These are phyloP conservation scores for Gnetum montanum DNA, from an alignment of 75 land plant species.

Conservation along the genomic window DNA sequence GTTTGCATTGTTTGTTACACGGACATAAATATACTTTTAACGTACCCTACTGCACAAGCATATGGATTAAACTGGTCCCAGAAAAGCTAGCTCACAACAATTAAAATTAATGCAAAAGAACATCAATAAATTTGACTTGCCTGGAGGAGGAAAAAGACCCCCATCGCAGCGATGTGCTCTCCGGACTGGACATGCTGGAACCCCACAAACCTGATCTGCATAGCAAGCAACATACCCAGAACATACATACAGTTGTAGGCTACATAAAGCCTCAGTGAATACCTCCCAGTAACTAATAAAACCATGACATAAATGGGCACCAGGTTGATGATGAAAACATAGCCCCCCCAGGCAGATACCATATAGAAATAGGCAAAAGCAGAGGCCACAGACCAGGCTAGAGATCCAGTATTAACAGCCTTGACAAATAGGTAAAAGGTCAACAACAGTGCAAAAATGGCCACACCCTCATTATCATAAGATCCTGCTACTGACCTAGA, in stretches of 20 bases:
- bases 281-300: constrained; percentile 82
- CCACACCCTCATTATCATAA: constrained; percentile 95
- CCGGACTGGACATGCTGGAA: constrained; percentile 99
- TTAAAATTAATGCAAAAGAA: no score
- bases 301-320: constrained; percentile 89
- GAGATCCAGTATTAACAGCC: constrained; percentile 95
- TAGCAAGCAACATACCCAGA: constrained; percentile 97
- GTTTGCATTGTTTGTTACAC: no score
- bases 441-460: constrained; percentile 85
- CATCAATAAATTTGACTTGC: constrained; percentile 16
- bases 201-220: constrained; percentile 99
- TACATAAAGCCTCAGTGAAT: constrained; percentile 83
- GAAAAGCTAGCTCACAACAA: no score
- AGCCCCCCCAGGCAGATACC: constrained; percentile 99
- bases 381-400: constrained; percentile 88
- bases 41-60: no score
- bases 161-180: constrained; percentile 99
- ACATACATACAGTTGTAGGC: constrained; percentile 93
- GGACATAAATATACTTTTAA: no score
- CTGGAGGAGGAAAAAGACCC: constrained; percentile 97
- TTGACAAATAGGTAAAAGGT: constrained; percentile 96
- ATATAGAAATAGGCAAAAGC: constrained; percentile 98
- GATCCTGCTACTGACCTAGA: constrained; percentile 97
- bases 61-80: no score
- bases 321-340: constrained; percentile 94